Base-by-base conservation (phyloP, 208 protist species). In the Crithidia expoeki region DNA sequence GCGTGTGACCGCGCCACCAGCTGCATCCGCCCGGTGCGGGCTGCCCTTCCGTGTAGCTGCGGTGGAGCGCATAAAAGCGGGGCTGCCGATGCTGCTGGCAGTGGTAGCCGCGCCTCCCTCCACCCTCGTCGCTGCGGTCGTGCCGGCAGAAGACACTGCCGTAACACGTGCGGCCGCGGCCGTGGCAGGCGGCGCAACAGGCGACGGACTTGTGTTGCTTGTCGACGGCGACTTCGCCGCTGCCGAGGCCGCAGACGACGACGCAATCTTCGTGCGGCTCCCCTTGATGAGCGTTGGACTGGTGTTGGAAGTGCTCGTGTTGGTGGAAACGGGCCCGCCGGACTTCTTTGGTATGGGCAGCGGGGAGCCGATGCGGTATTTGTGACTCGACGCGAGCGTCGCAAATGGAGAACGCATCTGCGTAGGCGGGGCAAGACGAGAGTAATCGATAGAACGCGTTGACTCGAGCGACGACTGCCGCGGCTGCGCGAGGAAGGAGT, bases 281-380 rank as follows among this genome's bases (percentile, higher is more conserved):
- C 30, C 61, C 9, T 67, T 68, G 12, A 40, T 40, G 12, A 12
- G 36, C 36, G 36, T 40, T 40, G 36, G 36, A 5, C 9, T 40
- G 12, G 36, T 40, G 36, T 40, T 40, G 36, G 36, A 40, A 12
- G 36, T 40, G 36, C n/a, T n/a, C 30, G 60, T 68, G 16, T 25
- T 17, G n/a, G 63, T 74, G 33, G 63, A 67, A 32, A 63, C 69
- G 19, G 16, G 14, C 10, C 16, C 9, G 9, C 14, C 44, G 44
- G 44, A 21, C 56, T 81, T 83, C 65, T 83, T 89, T 16, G 70
- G 32, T 21, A 80, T 42, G 14, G 90, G 90, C 36, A 92, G 78
- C n/a, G 90, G 90, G 2, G 90, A 95, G 1, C 90, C 90, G 46
- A 93, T 95, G 40, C 90, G 84, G 74, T 89, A 90, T 66, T 89